These are phyloP conservation scores for Bolboschoenus planiculmis DNA, from an alignment of 176 grass and related monocot species.

Conservation along the genomic window DNA sequence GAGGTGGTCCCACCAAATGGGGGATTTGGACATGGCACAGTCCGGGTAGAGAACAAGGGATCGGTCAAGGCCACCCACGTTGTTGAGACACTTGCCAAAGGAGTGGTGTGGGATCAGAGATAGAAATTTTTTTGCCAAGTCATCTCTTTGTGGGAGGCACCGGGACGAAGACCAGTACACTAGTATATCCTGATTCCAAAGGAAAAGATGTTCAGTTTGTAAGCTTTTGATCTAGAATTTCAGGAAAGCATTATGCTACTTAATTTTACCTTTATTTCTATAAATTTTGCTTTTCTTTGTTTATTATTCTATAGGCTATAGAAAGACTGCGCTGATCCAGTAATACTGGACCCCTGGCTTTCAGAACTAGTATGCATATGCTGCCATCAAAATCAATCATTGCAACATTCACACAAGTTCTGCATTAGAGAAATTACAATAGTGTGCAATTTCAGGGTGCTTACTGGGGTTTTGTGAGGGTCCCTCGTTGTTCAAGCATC, in stretches of 20 bases:
- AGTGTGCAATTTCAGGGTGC: background rate
- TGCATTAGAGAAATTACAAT: background rate
- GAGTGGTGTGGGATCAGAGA: conserved; percentile 67
- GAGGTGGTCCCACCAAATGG: conserved; percentile 83
- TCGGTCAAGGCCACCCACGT: conserved; percentile 66
- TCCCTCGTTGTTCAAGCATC: background rate
- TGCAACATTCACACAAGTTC: background rate
- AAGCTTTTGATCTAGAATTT: background rate
- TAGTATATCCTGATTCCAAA: conserved; percentile 55
- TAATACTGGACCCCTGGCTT: background rate
- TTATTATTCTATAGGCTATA: background rate
- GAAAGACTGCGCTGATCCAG: background rate
- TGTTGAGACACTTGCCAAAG: conserved; percentile 86
- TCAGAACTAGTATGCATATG: background rate
- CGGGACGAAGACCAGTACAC: conserved; percentile 97
- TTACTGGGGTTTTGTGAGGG: background rate
- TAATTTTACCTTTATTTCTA: background rate
- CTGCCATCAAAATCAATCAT: background rate
- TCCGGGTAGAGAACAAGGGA: conserved; percentile 64
- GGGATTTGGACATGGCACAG: conserved; percentile 37
- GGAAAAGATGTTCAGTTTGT: conserved; percentile 16
- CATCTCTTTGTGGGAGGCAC: conserved; percentile 62
- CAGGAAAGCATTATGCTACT: background rate
- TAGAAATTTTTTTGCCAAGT: conserved; percentile 57
- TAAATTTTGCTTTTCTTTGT: background rate